Conservation (phyloP, 805 yeast species). For the Candida berthetii region DNA sequence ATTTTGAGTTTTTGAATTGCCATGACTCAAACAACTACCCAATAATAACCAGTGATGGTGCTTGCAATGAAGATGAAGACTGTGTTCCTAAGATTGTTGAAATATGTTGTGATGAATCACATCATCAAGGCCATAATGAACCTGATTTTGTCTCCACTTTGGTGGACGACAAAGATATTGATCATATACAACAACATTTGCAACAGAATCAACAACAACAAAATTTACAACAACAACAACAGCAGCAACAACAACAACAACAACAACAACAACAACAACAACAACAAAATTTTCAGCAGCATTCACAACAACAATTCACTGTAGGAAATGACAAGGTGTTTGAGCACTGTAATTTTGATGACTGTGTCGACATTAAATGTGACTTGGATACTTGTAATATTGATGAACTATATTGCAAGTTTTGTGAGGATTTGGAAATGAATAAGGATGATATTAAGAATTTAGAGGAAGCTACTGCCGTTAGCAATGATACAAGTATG, state of each 20-base stretch:
- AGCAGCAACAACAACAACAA: not conserved
- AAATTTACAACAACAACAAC: not conserved
- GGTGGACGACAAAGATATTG: not conserved
- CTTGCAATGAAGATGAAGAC: constrained; percentile 19
- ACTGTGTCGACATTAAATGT: constrained; percentile 20
- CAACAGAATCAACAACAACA: not conserved
- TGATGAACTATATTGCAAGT: constrained; percentile 26
- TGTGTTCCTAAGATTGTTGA: constrained; percentile 34
- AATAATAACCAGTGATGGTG: constrained; percentile 8
- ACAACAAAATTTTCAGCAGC: not conserved
- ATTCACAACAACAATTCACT: not conserved
- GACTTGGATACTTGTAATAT: constrained; percentile 23
- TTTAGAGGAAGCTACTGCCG: not conserved
- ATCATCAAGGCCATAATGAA: constrained; percentile 6
- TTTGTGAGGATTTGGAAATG: constrained; percentile 18
- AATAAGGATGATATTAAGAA: not conserved
- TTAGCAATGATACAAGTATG: not conserved
- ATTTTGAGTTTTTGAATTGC: constrained; percentile 34
- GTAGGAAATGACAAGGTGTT: constrained; percentile 8
- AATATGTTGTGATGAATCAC: constrained; percentile 33
- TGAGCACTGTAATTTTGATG: constrained; percentile 14
- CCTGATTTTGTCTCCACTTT: not conserved
- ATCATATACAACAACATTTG: not conserved
- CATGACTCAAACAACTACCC: constrained; percentile 15
- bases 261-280: not conserved